Evolutionary conservation across 129 eudicot species (phyloP).

Genomic region (Centrapalus pauciflorus): DNA sequence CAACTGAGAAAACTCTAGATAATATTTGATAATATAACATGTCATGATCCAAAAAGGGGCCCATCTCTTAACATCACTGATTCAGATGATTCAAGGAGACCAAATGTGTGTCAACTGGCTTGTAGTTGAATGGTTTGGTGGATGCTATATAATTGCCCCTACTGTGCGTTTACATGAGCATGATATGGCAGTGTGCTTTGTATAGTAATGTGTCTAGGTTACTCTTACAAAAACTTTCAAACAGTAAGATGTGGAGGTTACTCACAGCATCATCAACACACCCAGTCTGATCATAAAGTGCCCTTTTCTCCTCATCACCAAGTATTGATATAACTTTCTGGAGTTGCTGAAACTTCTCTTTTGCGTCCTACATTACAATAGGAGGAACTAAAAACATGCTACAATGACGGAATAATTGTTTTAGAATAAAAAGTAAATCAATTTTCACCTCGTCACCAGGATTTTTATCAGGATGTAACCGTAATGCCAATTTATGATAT

Average conservation of each 20-base stretch:
- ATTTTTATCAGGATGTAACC: slow-evolving; percentile 95
- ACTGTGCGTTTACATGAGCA: not conserved
- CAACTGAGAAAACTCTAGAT: not conserved
- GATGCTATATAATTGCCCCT: not conserved
- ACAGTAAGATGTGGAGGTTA: slow-evolving; percentile 10
- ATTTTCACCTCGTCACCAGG: slow-evolving; percentile 74
- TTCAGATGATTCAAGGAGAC: not conserved
- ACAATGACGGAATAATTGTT: not conserved
- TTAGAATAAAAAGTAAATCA: not conserved
- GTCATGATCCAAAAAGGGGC: not conserved
- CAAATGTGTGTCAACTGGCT: no score
- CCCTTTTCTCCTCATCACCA: slow-evolving; percentile 92
- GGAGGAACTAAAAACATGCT: not conserved
- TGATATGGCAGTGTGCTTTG: not conserved
- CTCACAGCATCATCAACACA: slow-evolving; percentile 95
- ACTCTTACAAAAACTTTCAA: not conserved
- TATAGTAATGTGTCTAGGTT: no score
- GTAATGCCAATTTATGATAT: slow-evolving; percentile 82
- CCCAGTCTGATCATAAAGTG: slow-evolving; percentile 96
- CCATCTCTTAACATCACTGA: not conserved
- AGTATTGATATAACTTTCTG: slow-evolving; percentile 96
- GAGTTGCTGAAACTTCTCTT: slow-evolving; percentile 92
- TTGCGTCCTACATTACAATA: slow-evolving; percentile 57
- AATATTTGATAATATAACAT: not conserved
- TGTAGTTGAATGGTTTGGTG: not conserved